Evolutionary conservation across 306 rosid species (phyloP).

Genomic region (Carpinus fangiana): DNA sequence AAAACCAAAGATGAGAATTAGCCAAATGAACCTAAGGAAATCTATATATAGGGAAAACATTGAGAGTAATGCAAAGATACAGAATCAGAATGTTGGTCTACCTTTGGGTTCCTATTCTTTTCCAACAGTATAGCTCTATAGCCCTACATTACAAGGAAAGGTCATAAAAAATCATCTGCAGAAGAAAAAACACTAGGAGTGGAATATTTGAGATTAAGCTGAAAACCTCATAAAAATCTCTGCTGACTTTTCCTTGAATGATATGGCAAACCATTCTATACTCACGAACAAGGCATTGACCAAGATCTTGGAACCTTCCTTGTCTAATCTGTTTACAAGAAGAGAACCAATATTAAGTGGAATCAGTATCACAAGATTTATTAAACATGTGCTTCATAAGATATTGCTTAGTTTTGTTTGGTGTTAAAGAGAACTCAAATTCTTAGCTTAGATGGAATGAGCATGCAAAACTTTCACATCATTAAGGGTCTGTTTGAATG

Average conservation of each 20-base stretch:
- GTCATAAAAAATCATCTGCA: constrained; percentile 13
- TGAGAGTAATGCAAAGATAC: not conserved
- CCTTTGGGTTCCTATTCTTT: constrained; percentile 93
- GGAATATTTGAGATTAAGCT: not conserved
- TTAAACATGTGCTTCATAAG: not conserved
- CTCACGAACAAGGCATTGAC: constrained; percentile 77
- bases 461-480: no score
- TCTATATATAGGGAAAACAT: not conserved
- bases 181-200: constrained; percentile 19
- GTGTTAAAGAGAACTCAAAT: not conserved
- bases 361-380: not conserved
- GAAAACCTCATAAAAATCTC: constrained; percentile 81
- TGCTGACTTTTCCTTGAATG: constrained; percentile 72
- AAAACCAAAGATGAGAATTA: constrained; percentile 13
- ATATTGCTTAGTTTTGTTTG: not conserved
- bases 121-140: constrained; percentile 86
- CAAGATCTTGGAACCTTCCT: constrained; percentile 74
- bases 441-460: not conserved
- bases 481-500: no score
- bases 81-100: constrained; percentile 17
- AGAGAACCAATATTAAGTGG: constrained; percentile 15
- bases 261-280: constrained; percentile 81
- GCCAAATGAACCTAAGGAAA: constrained; percentile 1
- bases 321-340: constrained; percentile 57
- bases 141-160: constrained; percentile 56